Conservation (phyloP, 257 asterid genomes). For the Scutellaria galericulata region DNA sequence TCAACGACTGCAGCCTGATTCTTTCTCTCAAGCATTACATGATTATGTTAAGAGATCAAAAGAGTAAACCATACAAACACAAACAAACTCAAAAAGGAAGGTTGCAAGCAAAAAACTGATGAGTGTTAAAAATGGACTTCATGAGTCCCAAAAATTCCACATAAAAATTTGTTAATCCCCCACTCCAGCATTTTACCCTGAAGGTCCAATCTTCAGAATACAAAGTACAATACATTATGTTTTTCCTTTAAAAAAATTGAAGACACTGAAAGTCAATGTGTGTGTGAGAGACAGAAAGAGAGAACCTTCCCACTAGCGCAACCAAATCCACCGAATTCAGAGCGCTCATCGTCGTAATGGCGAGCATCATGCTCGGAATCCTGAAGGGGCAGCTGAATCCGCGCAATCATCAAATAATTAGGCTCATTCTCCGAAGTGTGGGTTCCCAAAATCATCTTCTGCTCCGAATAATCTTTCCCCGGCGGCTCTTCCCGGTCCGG, state of each 20-base stretch:
- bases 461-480: constrained; percentile 87
- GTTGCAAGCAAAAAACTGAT: neutral
- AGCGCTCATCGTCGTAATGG: constrained; percentile 76
- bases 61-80: constrained; percentile 1
- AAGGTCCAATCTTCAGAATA: constrained; percentile 7
- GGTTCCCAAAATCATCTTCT: constrained; percentile 87
- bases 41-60: constrained; percentile 6
- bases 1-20: neutral
- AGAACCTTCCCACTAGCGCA: constrained; percentile 87
- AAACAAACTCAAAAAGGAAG: constrained; percentile 22
- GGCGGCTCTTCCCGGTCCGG: constrained; percentile 91
- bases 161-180: constrained; percentile 10
- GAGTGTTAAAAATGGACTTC: neutral
- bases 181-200: constrained; percentile 7
- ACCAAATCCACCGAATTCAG: constrained; percentile 84
- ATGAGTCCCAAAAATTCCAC: neutral
- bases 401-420: constrained; percentile 84
- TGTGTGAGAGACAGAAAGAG: too few relatives aligned
- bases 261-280: neutral
- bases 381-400: constrained; percentile 85
- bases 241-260: neutral
- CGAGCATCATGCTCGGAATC: constrained; percentile 83
- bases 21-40: neutral
- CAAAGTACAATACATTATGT: too few relatives aligned
- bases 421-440: constrained; percentile 95